Conservation (phyloP, 2,329 filamentous ascomycete genomes). For the Aspergillus quadricinctus region DNA sequence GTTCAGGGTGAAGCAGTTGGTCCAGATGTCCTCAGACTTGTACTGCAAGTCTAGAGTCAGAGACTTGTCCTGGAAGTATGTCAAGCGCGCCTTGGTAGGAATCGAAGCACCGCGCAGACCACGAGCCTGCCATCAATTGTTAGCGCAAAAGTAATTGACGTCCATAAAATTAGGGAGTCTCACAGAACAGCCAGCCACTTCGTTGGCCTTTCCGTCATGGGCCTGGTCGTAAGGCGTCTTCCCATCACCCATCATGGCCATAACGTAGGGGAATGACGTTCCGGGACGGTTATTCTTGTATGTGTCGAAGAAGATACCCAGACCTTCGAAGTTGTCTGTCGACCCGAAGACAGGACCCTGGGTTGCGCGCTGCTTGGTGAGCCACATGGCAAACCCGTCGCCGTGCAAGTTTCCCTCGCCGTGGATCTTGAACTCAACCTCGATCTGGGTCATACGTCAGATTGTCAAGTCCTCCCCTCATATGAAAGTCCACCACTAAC, state of each 20-base stretch:
- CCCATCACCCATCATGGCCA: slow-evolving; percentile 97
- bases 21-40: slow-evolving; percentile 85
- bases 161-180: slow-evolving; percentile 13
- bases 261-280: slow-evolving; percentile 92
- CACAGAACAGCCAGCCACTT: slow-evolving; percentile 88
- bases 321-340: slow-evolving; percentile 82
- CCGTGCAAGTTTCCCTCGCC: slow-evolving; percentile 87
- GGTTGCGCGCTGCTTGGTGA: slow-evolving; percentile 85
- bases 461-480: neutral
- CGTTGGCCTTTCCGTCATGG: slow-evolving; percentile 88
- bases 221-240: slow-evolving; percentile 85
- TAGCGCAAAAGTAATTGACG: neutral
- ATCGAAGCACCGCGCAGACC: slow-evolving; percentile 76
- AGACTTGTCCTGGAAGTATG: slow-evolving; percentile 94
- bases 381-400: slow-evolving; percentile 96
- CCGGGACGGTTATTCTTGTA: slow-evolving; percentile 99
- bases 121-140: slow-evolving; percentile 54
- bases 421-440: slow-evolving; percentile 91
- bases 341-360: slow-evolving; percentile 83
- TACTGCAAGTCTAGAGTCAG: slow-evolving; percentile 91
- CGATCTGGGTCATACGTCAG: slow-evolving; percentile 53
- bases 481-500: slow-evolving; percentile 32
- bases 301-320: slow-evolving; percentile 94
- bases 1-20: slow-evolving; percentile 72
- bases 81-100: slow-evolving; percentile 81